phyloP scores from a whole-genome alignment of 345 rosid species.

The Populus euphratica region DNA sequence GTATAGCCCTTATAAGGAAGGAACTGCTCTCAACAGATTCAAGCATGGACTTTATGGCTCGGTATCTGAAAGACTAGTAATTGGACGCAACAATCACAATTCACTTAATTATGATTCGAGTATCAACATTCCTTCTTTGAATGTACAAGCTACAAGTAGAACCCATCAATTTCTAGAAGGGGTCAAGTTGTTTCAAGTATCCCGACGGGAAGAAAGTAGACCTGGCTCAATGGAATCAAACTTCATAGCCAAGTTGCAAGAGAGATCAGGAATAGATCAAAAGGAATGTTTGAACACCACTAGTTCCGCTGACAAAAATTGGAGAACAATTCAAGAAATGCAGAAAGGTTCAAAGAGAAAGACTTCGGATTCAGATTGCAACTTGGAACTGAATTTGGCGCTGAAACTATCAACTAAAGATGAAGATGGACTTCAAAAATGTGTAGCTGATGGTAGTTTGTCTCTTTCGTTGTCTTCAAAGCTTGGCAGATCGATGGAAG shows the following conservation, averaged over 20 bases:
- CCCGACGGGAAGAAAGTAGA: constrained; percentile 23
- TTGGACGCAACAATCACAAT: constrained; percentile 27
- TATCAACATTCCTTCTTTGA: constrained; percentile 11
- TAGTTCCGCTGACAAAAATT: not conserved
- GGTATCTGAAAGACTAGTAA: constrained; percentile 21
- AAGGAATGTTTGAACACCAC: constrained; percentile 1
- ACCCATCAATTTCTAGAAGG: constrained; percentile 32
- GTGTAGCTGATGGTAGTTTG: constrained; percentile 36
- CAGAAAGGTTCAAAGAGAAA: constrained; percentile 41
- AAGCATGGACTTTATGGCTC: constrained; percentile 36
- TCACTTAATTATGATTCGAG: constrained; percentile 27
- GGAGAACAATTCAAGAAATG: constrained; percentile 19
- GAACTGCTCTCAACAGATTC: constrained; percentile 19
- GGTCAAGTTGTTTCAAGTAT: constrained; percentile 26
- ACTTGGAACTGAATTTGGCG: constrained; percentile 68
- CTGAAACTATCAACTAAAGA: constrained; percentile 39
- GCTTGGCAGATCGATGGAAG: constrained; percentile 33
- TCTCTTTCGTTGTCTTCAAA: constrained; percentile 66
- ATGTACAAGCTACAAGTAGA: constrained; percentile 14
- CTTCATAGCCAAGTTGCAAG: constrained; percentile 12
- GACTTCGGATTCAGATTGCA: constrained; percentile 25
- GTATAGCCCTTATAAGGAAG: constrained; percentile 20
- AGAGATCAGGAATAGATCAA: constrained; percentile 21
- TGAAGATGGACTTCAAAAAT: not conserved
- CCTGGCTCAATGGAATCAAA: constrained; percentile 22